Evolutionary conservation across 768 basidiomycete species (phyloP).

Genomic region (Leucosporidium yakuticum): DNA sequence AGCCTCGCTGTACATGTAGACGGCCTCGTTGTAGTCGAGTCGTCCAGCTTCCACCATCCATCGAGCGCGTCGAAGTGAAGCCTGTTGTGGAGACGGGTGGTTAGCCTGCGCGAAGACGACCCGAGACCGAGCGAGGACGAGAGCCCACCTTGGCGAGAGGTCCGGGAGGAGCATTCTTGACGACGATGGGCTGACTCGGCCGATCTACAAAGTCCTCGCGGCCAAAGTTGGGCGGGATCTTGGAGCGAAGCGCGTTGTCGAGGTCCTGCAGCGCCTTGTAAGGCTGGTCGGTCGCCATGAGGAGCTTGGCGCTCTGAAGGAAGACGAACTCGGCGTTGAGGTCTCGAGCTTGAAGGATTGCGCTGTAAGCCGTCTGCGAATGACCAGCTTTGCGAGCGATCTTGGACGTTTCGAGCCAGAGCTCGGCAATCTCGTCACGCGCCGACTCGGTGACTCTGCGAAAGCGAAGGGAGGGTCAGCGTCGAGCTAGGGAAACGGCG

Average conservation of each 20-base stretch:
- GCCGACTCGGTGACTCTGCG: slow-evolving; percentile 4
- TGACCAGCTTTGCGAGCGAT: slow-evolving; percentile 93
- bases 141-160: slow-evolving; percentile 61
- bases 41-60: slow-evolving; percentile 91
- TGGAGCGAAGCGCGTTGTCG: slow-evolving; percentile 54
- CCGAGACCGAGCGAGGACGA: background rate
- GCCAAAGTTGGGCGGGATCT: slow-evolving; percentile 7
- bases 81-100: slow-evolving; percentile 39
- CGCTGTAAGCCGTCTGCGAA: slow-evolving; percentile 93
- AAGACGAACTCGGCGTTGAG: slow-evolving; percentile 70
- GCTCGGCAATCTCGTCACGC: slow-evolving; percentile 54
- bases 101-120: too few species aligned
- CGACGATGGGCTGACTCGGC: background rate
- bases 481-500: too few species aligned
- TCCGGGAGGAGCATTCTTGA: slow-evolving; percentile 3
- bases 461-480: background rate
- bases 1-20: slow-evolving; percentile 49
- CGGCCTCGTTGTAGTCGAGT: slow-evolving; percentile 61
- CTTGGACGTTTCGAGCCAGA: slow-evolving; percentile 91
- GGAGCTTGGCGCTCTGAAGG: slow-evolving; percentile 81
- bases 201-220: slow-evolving; percentile 21
- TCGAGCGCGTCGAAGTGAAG: slow-evolving; percentile 63
- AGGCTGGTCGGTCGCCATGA: slow-evolving; percentile 70
- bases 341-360: slow-evolving; percentile 73
- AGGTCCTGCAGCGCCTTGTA: slow-evolving; percentile 80